These are phyloP conservation scores for Cinnamomum micranthum DNA, from an alignment of 164 flowering plant genomes.

Conservation along the genomic window DNA sequence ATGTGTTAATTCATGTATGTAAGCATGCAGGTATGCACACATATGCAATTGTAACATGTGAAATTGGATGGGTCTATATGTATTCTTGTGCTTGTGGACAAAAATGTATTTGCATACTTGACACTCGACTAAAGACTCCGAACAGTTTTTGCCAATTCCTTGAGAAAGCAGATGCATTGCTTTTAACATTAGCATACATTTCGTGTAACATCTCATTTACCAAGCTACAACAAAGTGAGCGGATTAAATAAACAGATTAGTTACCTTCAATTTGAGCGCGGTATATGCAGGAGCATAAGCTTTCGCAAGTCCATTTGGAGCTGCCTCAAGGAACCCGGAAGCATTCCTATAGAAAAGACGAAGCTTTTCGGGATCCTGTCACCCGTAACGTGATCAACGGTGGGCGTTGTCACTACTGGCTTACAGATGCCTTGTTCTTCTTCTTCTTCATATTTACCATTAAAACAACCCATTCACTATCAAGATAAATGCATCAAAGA, in stretches of 20 bases:
- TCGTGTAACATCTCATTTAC: too few species aligned
- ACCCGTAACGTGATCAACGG: conserved; percentile 78
- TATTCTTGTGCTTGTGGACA: too few species aligned
- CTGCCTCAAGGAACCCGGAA: conserved; percentile 60
- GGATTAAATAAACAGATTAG: background rate
- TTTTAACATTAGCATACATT: too few species aligned
- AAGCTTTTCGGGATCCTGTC: conserved; percentile 86
- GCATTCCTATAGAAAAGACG: conserved; percentile 73
- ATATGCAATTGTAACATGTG: too few species aligned
- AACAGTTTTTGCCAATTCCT: too few species aligned
- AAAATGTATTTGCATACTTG: too few species aligned
- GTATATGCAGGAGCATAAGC: conserved; percentile 80
- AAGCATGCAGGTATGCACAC: too few species aligned
- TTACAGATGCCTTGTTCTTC: conserved; percentile 48
- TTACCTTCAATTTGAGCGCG: conserved; percentile 85
- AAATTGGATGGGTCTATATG: too few species aligned
- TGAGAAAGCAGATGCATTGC: too few species aligned
- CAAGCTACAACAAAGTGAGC: too few species aligned
- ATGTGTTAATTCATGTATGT: too few species aligned
- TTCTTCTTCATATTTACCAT: conserved; percentile 12
- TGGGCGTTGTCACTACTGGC: conserved; percentile 38
- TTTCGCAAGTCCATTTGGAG: conserved; percentile 81
- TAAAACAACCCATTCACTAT: background rate
- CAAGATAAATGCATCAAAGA: background rate
- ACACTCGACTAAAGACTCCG: too few species aligned